Conservation (phyloP, 148 eudicot species). For the Arctostaphylos glauca region DNA sequence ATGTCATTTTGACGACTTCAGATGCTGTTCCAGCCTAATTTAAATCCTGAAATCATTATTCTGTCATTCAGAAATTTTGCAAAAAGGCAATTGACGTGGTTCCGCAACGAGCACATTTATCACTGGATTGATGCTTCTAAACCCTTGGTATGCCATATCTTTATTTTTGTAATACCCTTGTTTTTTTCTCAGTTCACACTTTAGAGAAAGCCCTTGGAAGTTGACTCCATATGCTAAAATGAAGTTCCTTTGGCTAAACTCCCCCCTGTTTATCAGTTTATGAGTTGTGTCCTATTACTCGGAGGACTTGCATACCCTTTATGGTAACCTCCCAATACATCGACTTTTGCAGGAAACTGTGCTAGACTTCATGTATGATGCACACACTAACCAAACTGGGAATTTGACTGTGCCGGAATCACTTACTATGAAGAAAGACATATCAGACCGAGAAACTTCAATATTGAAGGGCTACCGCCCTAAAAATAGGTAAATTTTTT, state of each 20-base stretch:
- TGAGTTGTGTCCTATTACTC: no score
- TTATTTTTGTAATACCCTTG: background rate
- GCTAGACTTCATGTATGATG: constrained; percentile 55
- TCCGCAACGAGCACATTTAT: constrained; percentile 82
- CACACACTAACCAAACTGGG: constrained; percentile 51
- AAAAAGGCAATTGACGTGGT: constrained; percentile 93
- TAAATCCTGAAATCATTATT: constrained; percentile 14
- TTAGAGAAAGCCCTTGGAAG: background rate
- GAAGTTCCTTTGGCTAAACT: background rate
- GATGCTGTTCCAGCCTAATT: background rate
- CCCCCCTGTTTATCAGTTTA: background rate
- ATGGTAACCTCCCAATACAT: background rate
- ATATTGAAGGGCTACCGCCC: constrained; percentile 65
- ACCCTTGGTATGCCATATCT: constrained; percentile 64
- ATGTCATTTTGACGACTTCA: background rate
- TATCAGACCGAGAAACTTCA: constrained; percentile 43
- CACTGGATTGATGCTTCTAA: constrained; percentile 95
- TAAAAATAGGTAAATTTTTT: constrained; percentile 53
- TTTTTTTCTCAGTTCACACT: background rate
- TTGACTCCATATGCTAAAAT: background rate
- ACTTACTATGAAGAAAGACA: constrained; percentile 64
- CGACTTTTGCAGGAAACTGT: constrained; percentile 61
- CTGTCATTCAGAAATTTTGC: constrained; percentile 78
- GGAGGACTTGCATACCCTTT: background rate
- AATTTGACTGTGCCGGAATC: constrained; percentile 54